These are phyloP conservation scores for Graphilbum sp. DNA, from an alignment of 2,329 filamentous ascomycete genomes.

Conservation along the genomic window DNA sequence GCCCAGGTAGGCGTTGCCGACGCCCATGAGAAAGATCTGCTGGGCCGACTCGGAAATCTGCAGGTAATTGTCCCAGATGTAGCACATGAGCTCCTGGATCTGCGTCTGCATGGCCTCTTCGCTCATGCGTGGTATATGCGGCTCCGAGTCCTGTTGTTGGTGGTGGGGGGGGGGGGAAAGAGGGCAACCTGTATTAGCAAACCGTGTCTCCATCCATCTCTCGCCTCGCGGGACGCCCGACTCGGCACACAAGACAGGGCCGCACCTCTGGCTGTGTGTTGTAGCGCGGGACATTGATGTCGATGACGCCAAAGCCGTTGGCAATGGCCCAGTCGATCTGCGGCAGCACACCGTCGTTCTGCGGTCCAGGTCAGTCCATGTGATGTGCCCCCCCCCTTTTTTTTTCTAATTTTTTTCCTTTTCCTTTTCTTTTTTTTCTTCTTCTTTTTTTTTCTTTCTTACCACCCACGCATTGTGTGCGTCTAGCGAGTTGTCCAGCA, in stretches of 20 bases:
- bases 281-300: slow-evolving; percentile 77
- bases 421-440: too few species aligned
- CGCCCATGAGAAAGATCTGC: slow-evolving; percentile 71
- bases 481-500: slow-evolving; percentile 56
- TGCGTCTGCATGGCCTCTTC: slow-evolving; percentile 37
- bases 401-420: too few species aligned
- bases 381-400: too few species aligned
- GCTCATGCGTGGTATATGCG: slow-evolving; percentile 26
- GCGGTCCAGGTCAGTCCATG: slow-evolving; percentile 4
- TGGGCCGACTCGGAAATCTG: slow-evolving; percentile 56
- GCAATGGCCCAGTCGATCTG: slow-evolving; percentile 73
- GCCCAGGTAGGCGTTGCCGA: slow-evolving; percentile 77
- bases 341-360: slow-evolving; percentile 67
- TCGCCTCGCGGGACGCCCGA: not conserved
- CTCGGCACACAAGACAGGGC: not conserved
- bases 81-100: slow-evolving; percentile 60
- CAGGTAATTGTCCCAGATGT: slow-evolving; percentile 95
- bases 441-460: not conserved
- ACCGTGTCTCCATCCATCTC: too few species aligned
- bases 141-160: slow-evolving; percentile 25
- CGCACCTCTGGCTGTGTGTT: slow-evolving; percentile 45
- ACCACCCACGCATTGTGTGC: slow-evolving; percentile 81
- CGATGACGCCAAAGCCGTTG: slow-evolving; percentile 71
- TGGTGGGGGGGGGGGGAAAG: not conserved
- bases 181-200: too few species aligned